Conservation (phyloP, 2,329 filamentous ascomycete genomes). For the Elsinoe arachidis region DNA sequence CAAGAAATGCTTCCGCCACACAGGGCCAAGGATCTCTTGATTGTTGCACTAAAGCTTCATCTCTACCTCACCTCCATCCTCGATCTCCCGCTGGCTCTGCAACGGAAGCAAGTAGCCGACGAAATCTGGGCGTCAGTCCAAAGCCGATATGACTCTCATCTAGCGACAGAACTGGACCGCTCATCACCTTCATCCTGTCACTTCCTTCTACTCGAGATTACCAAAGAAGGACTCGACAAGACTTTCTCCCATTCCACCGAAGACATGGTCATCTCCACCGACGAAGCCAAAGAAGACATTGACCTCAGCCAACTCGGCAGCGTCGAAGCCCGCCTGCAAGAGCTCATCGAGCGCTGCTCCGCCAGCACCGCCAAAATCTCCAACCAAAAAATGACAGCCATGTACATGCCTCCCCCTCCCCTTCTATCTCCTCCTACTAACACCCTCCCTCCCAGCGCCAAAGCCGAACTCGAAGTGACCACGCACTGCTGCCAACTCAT, state of each 20-base stretch:
- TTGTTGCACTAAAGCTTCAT: background rate
- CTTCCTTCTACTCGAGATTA: background rate
- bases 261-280: background rate
- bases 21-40: background rate
- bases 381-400: background rate
- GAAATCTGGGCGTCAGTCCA: constrained; percentile 2
- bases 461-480: constrained; percentile 9
- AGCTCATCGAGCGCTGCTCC: constrained; percentile 1
- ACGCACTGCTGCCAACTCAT: constrained; percentile 10
- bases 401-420: background rate
- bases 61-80: background rate
- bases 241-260: background rate
- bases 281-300: background rate
- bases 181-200: constrained; percentile 6
- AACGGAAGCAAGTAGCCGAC: background rate
- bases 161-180: background rate
- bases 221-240: constrained; percentile 7
- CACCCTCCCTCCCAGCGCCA: background rate
- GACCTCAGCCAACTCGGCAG: constrained; percentile 7
- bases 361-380: constrained; percentile 2
- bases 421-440: background rate
- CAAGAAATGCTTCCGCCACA: background rate
- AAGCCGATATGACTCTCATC: constrained; percentile 6
- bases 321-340: constrained; percentile 5
- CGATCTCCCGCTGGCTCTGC: background rate